Conservation (phyloP, 1,284 basidiomycete genomes). For the Moesziomyces globuligerus region DNA sequence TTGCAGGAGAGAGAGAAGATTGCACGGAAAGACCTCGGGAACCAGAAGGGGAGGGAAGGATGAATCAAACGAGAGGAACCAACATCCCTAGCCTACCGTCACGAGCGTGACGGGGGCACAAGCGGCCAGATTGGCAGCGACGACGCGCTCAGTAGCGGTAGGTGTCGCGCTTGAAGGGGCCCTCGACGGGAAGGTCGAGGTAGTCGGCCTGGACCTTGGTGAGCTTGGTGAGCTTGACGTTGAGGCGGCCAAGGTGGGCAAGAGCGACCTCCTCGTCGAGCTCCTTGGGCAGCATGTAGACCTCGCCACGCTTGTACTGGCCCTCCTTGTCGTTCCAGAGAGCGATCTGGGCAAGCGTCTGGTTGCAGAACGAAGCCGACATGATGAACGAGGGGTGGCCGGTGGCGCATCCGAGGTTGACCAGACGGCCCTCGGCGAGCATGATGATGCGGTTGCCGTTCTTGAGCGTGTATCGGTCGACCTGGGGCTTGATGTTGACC, state of each 20-base stretch:
- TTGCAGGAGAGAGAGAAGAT: conserved; percentile 42
- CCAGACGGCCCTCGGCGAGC: conserved; percentile 96
- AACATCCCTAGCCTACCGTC: no score
- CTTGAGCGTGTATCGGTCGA: conserved; percentile 93
- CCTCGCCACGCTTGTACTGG: conserved; percentile 77
- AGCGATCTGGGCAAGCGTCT: conserved; percentile 97
- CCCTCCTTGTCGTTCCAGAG: conserved; percentile 85
- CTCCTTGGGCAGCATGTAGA: conserved; percentile 82
- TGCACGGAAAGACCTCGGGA: conserved; percentile 34
- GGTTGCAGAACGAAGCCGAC: conserved; percentile 99
- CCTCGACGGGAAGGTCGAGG: conserved; percentile 86
- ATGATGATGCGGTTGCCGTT: conserved; percentile 83
- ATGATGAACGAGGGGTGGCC: conserved; percentile 83
- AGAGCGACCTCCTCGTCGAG: conserved; percentile 99
- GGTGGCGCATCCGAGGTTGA: conserved; percentile 88
- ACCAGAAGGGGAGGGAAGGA: conserved; percentile 14
- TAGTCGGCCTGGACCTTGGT: conserved; percentile 83
- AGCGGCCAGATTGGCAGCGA: no score
- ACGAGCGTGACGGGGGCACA: no score
- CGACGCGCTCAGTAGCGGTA: conserved; percentile 66
- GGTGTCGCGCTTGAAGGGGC: conserved; percentile 80
- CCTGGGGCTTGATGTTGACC: conserved; percentile 98
- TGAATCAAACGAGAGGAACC: background rate
- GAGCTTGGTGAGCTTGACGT: conserved; percentile 91
- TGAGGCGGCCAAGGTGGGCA: conserved; percentile 88